A percentile compares a stretch with the other conserved stretches of the same genome.
These are phyloP conservation scores for Haematococcus lacustris DNA, from an alignment of 139 green algal genomes.

Conservation along the genomic window DNA sequence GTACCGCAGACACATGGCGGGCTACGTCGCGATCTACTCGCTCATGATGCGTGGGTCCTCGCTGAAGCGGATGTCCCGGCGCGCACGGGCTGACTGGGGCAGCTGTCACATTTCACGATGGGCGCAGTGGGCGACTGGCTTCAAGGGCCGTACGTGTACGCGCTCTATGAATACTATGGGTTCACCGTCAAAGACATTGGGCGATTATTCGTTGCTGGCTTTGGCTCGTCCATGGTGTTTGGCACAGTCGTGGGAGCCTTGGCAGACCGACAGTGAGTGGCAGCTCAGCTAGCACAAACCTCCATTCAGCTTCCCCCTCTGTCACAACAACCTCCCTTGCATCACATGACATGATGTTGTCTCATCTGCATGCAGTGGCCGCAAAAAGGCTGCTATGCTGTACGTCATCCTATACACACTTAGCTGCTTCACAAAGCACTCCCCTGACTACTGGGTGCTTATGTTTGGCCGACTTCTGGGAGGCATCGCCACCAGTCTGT, in stretches of 20 bases:
- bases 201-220: slow-evolving; percentile 95
- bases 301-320: background rate
- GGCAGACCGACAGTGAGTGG: slow-evolving; percentile 70
- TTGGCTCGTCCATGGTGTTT: slow-evolving; percentile 94
- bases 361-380: slow-evolving; percentile 53
- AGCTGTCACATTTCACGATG: background rate
- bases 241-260: slow-evolving; percentile 90
- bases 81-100: background rate
- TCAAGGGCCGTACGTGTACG: slow-evolving; percentile 97
- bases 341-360: background rate
- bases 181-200: slow-evolving; percentile 82
- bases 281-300: background rate
- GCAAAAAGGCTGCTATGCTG: slow-evolving; percentile 78
- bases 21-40: slow-evolving; percentile 90
- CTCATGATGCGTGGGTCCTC: slow-evolving; percentile 90
- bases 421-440: slow-evolving; percentile 95
- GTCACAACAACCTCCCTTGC: too few species aligned
- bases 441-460: slow-evolving; percentile 75
- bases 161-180: slow-evolving; percentile 94
- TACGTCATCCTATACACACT: slow-evolving; percentile 85
- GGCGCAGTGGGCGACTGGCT: slow-evolving; percentile 92
- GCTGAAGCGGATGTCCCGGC: background rate
- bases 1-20: slow-evolving; percentile 60
- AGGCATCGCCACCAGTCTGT: slow-evolving; percentile 91
- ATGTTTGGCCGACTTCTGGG: slow-evolving; percentile 90